phyloP scores from a whole-genome alignment of 192 early-diverging fungal species.

The Phlyctochytrium bullatum region DNA sequence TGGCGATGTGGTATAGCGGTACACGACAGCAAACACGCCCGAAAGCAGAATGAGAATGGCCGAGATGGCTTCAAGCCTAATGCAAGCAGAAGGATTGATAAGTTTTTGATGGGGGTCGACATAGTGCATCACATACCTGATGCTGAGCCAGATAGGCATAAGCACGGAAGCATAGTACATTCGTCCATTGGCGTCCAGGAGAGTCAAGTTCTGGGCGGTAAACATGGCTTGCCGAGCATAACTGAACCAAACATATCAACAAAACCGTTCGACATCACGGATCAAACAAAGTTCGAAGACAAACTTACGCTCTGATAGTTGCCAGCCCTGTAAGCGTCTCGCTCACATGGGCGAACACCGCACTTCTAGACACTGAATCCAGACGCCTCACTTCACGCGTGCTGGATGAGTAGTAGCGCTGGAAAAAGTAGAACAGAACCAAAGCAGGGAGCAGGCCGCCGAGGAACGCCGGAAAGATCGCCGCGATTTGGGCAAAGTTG shows the following conservation, averaged over 20 bases:
- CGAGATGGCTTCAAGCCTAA: background rate
- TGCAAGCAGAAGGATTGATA: too few species aligned
- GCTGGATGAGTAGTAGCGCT: slow-evolving; percentile 67
- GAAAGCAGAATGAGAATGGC: slow-evolving; percentile 7
- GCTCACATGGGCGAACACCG: slow-evolving; percentile 71
- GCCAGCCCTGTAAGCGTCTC: slow-evolving; percentile 76
- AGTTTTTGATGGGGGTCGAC: too few species aligned
- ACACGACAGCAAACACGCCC: slow-evolving; percentile 34
- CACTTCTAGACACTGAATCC: slow-evolving; percentile 70
- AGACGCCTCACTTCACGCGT: slow-evolving; percentile 81
- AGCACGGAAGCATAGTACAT: background rate
- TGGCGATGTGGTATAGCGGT: slow-evolving; percentile 24
- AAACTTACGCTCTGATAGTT: slow-evolving; percentile 78
- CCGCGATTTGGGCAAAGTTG: slow-evolving; percentile 35
- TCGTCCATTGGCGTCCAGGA: slow-evolving; percentile 14
- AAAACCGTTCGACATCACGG: background rate
- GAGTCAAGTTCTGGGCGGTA: background rate
- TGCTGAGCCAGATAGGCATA: slow-evolving; percentile 1
- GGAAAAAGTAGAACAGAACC: slow-evolving; percentile 62
- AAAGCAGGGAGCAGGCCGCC: slow-evolving; percentile 56
- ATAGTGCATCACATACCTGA: too few species aligned
- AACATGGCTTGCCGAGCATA: background rate
- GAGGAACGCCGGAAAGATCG: slow-evolving; percentile 32
- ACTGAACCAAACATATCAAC: background rate
- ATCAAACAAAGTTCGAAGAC: background rate